Percentiles rank a stretch among this genome's conserved stretches.
Conservation (phyloP, 768 basidiomycete genomes). For the Naganishia kalamii region DNA sequence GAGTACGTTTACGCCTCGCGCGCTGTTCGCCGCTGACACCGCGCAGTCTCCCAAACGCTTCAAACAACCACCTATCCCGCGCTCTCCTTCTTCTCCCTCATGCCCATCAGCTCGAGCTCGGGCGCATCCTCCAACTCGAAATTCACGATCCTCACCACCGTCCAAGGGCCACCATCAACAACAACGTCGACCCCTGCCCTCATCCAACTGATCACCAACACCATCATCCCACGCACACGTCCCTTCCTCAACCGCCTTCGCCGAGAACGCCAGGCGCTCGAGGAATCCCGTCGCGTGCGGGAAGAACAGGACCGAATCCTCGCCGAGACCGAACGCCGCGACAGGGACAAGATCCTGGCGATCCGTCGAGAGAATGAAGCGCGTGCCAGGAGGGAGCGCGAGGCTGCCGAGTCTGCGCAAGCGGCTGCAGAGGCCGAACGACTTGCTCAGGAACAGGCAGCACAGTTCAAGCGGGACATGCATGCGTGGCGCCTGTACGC, state of each 20-base stretch:
- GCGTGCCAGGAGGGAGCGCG: conserved; percentile 29
- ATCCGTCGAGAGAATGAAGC: conserved; percentile 53
- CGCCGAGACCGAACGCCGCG: conserved; percentile 58
- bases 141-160: conserved; percentile 77
- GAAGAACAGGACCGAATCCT: conserved; percentile 72
- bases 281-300: conserved; percentile 58
- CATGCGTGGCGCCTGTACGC: conserved; percentile 60
- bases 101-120: conserved; percentile 55
- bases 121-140: conserved; percentile 45
- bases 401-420: conserved; percentile 45
- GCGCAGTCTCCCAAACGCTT: conserved; percentile 50
- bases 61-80: conserved; percentile 89
- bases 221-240: conserved; percentile 71
- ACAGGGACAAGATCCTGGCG: conserved; percentile 61
- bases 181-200: conserved; percentile 63
- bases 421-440: conserved; percentile 25
- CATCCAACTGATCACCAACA: conserved; percentile 59
- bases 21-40: conserved; percentile 43
- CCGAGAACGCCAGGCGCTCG: conserved; percentile 46
- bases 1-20: conserved; percentile 47
- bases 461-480: conserved; percentile 23
- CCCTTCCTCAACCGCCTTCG: conserved; percentile 67
- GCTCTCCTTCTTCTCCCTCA: conserved; percentile 81
- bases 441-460: conserved; percentile 28
- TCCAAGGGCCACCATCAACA: conserved; percentile 61